Evolutionary conservation across 495 filamentous ascomycete species (phyloP), one percentile per base, ranked within the genome.

Genomic region (Penicillium waksmanii): DNA sequence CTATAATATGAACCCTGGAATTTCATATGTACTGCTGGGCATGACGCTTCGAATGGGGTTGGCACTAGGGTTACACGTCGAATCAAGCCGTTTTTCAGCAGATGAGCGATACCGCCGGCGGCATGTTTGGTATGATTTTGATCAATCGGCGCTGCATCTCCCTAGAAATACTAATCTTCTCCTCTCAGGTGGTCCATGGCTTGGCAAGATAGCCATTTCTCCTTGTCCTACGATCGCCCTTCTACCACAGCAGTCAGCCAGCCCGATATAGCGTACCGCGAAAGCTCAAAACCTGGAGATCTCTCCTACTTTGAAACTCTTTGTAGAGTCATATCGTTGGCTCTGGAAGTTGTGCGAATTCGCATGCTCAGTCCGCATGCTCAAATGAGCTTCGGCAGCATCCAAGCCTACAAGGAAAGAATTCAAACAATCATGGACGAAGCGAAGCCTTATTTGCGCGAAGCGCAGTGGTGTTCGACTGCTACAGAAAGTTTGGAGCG

Each of bases 1-100:
- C 11, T 86, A 85, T 63, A 85, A 85, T 51, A 85, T 87, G 82
- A 87, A 86, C 53, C 82, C 84, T n/a, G 84, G 84, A 2, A 83
- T 84, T 18, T 81, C 83, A 2, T 87, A 85, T 70, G 80, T 82
- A 15, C 65, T 85, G 2, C 75, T 85, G 42, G 82, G 82, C 23
- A 76, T 87, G 67, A 85, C 83, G 0, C 77, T 85, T 56, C 78
- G 84, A 43, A 80, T 87, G 71, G 80, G 83, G 0, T 69, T 85
- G 66, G 83, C 78, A 0, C 76, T 86, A 21, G 84, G 84, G 19
- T 66, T 87, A 23, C 84, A 87, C 59, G 74, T 80, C 10, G 73
- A 77, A 52, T 84, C 81, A 35, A 80, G 78, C 53, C 72, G 77
- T 7, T 79, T 81, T 51, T 77, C 77, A 1, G 57, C 77, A 23